Evolutionary conservation across 306 rosid genomes (phyloP), one percentile per base, ranked within the genome.

Genomic region (Fragaria vesca): DNA sequence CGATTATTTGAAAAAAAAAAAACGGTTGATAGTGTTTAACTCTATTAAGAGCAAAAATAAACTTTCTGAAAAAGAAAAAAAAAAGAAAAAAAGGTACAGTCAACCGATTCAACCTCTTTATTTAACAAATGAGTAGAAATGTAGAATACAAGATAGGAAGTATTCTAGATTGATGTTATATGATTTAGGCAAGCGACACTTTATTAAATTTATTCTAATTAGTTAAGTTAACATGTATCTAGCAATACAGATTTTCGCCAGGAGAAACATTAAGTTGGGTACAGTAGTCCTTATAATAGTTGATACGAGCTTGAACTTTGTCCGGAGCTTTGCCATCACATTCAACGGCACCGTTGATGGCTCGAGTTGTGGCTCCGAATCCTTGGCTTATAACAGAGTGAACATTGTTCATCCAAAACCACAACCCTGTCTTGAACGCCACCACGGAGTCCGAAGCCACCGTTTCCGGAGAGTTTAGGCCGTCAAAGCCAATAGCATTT

Each of bases 401-500:
- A n/a, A 63, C 80, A 26, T 18, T 65, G 63, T 3, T 69, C 68
- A 63, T 83, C 86, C 86, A 79, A 61, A 5, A 83, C 86, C 86
- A 83, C 66, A 83, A 20, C 2, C 81, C 78, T 0, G 81, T 20
- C 71, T 70, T 70, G 40, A 78, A 78, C 0, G 71, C 65, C 6
- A 69, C 4, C 48, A 0, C 26, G 0, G 70, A 47, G 47, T 78
- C 70, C 12, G 75, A 54, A 34, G 76, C 75, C 15, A 58, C 75
- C 0, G 71, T 78, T 58, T 78, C 76, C 1, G 81, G 81, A 7
- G 71, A 30, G 63, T 46, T 71, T n/a, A 78, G 32, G 36, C 76
- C 52, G 8, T 78, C 76, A 1, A 78, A 70, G 8, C 50, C 51
- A 1, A 42, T 70, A 48, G 13, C 51, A 2, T 2, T 46, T n/a